Evolutionary conservation across 2,329 filamentous ascomycete species (phyloP), one percentile per base, ranked within the genome.

Genomic region (Meredithiella fracta): DNA sequence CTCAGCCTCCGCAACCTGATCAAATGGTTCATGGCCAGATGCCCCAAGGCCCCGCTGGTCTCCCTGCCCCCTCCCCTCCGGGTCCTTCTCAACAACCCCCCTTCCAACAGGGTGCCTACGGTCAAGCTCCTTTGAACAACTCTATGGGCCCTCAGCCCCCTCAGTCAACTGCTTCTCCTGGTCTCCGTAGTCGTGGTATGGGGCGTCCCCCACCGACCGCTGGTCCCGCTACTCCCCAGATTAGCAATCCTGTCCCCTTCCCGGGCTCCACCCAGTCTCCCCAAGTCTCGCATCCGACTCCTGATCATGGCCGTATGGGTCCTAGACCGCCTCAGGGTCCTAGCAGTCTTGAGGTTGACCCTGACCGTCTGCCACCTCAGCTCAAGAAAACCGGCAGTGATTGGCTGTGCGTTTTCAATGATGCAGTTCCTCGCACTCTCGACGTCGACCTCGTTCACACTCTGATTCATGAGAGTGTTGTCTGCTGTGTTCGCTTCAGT

Each of bases 401-500:
- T 67, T 98, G 92, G 92, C 94, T 94, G 67, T 91, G 87, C 47
- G 86, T 97, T 61, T 98, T 96, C 77, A 96, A 98, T 70, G 89
- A 91, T 47, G 80, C 84, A 58, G 85, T 96, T 38, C 87, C 86
- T 60, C 87, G 92, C 58, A 81, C 89, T 53, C 74, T 98, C 53
- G 92, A 98, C 66, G 89, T 98, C 55, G 89, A 96, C 61, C 77
- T 98, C 40, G 84, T 96, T 51, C 92, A 97, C 71, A 95, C 89
- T 57, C 77, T 98, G 54, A 80, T 82, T 59, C 92, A 98, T 65
- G 87, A 95, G 66, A 97, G 91, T 64, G 92, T 98, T 2, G 92
- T 98, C 1, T 98, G 92, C 76, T 98, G 92, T 67, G 92, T 98
- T 37, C 80, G 92, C 58, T 98, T 98, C 74, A 97, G 91, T 67